Evolutionary conservation across 148 eudicot genomes (phyloP).

Genomic region (Camellia granthamiana): DNA sequence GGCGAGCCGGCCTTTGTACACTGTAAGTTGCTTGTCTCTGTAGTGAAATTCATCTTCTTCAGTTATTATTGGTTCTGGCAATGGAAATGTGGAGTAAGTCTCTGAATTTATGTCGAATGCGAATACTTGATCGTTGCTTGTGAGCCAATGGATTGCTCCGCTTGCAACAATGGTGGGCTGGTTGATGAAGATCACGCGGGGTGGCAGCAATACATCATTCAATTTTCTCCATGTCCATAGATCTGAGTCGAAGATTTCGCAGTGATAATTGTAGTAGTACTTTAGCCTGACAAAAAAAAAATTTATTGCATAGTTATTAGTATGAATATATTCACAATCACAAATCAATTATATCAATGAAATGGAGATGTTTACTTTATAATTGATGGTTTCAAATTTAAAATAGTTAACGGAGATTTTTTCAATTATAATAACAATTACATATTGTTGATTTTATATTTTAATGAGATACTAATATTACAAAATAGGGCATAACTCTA

Average conservation of each 20-base stretch:
- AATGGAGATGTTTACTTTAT: no score
- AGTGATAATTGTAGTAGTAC: neutral
- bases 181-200: neutral
- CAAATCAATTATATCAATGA: no score
- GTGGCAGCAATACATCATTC: neutral
- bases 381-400: no score
- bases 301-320: no score
- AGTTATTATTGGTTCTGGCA: neutral
- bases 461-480: no score
- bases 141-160: neutral
- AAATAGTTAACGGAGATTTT: no score
- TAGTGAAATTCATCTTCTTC: neutral
- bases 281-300: neutral
- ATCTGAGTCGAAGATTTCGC: slow-evolving; percentile 4
- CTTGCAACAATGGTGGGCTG: neutral
- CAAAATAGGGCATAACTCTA: no score
- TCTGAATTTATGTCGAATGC: neutral
- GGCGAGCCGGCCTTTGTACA: neutral
- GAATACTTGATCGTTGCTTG: neutral
- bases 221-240: neutral
- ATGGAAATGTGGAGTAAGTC: neutral
- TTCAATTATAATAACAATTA: no score
- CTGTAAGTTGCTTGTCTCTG: neutral
- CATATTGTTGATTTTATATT: no score
- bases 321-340: no score